phyloP scores from a whole-genome alignment of 73 alveolate species.

The Paramecium octaurelia region DNA sequence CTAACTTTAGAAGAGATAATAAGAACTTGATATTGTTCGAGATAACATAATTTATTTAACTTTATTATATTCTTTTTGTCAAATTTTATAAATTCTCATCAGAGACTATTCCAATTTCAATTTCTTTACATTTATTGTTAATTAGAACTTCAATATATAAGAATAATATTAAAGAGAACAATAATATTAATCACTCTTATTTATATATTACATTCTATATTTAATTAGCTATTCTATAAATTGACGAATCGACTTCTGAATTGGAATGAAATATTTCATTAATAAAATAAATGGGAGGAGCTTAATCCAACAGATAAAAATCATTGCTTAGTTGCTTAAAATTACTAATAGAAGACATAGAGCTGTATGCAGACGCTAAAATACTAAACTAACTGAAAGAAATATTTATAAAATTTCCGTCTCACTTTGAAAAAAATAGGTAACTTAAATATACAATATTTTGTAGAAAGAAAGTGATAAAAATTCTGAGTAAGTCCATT shows the following conservation, averaged over 20 bases:
- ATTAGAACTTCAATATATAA: background rate
- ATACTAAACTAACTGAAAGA: background rate
- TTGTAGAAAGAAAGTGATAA: background rate
- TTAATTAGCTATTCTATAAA: background rate
- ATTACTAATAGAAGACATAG: background rate
- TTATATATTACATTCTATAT: background rate
- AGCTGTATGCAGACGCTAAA: background rate
- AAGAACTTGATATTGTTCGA: background rate
- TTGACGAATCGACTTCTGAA: background rate
- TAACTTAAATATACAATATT: background rate
- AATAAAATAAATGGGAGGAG: slow-evolving; percentile 14
- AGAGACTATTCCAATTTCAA: background rate
- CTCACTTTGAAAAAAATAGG: background rate
- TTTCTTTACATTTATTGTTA: background rate
- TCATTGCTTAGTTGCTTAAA: background rate
- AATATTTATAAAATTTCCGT: background rate
- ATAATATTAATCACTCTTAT: background rate
- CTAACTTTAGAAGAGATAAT: too few species aligned
- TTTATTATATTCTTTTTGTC: background rate
- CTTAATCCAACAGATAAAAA: background rate
- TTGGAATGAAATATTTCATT: background rate
- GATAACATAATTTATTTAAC: background rate
- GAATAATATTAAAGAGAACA: background rate
- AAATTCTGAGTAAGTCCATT: background rate
- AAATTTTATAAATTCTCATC: background rate